Percentiles rank a stretch among this genome's conserved stretches.
Conservation (phyloP, 208 protist species). For the Crithidia brevicula region DNA sequence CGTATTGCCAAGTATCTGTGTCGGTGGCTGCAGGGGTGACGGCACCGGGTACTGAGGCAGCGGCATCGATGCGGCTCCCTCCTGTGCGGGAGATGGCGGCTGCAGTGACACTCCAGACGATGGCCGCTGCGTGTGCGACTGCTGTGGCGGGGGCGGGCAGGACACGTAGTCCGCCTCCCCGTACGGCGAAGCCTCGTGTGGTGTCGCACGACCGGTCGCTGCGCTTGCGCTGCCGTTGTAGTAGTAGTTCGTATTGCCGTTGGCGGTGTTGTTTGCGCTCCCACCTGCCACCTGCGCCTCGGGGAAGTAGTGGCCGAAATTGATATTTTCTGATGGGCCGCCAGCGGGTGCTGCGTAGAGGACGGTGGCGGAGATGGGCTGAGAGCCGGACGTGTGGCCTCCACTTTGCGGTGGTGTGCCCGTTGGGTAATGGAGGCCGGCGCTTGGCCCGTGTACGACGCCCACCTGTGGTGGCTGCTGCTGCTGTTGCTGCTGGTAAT, state of each 20-base stretch:
- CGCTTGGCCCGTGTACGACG: neutral
- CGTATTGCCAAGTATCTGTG: neutral
- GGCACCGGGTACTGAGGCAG: neutral
- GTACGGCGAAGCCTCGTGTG: constrained; percentile 7
- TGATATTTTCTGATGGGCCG: neutral
- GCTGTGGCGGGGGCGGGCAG: neutral
- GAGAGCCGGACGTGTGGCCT: neutral
- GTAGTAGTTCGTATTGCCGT: neutral
- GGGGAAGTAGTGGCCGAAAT: constrained; percentile 17
- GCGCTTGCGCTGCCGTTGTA: neutral
- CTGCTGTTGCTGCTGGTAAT: constrained; percentile 26
- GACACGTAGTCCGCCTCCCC: constrained; percentile 26
- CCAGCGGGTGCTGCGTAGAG: constrained; percentile 20
- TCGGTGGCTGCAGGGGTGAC: neutral
- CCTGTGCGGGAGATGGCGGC: neutral
- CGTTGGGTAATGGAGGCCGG: constrained; percentile 2
- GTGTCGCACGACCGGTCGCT: neutral
- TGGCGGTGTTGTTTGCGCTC: neutral
- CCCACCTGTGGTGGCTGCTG: constrained; percentile 7
- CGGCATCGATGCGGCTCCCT: neutral
- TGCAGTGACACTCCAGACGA: neutral
- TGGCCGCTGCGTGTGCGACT: constrained; percentile 2
- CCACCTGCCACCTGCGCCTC: constrained; percentile 13
- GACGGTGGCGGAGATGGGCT: neutral
- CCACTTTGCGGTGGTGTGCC: neutral